Base-by-base conservation (phyloP, 306 rosid genomes). In the Abrus pulchellus region DNA sequence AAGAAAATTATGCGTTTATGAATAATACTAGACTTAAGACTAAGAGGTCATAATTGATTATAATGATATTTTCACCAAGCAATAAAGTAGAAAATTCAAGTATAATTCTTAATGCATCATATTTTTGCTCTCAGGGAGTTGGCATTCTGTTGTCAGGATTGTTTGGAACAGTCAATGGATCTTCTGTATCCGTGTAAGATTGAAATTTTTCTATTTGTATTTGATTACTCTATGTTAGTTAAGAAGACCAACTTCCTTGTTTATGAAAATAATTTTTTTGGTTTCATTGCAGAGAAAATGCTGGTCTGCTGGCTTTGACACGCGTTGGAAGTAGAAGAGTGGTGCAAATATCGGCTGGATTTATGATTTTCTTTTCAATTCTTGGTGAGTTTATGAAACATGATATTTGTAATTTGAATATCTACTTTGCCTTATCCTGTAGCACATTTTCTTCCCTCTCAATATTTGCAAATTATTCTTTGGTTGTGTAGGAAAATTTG, bases 321-420 rank as follows among this genome's bases (percentile, higher is more conserved):
- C 96, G 94, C 13, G 97, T 95, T 74, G 99, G 98, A 44, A 95
- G 99, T 86, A 85, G 98, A 82, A 89, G 99, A 89, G 99, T 95
- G 43, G 99, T 95, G 68, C 99, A 95, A 75, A 95, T 95, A 83
- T 88, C 99, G 8, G 99, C 99, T 27, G 99, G 97, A 34, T 95
- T 95, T 83, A 95, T 95, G 99, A 93, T 95, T 83, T 95, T 95
- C 90, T 95, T 95, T 92, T 93, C 99, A 54, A 90, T 95, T 83
- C 97, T 95, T 6, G 99, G 99, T 93, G 79, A 87, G 90, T 80
- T 45, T 67, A 75, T 59, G 78, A 77, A 63, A 12, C 7, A 2
- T 30, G 49, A 56, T 38, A 48, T 68, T 1, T 45, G 40, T 36
- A 12, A 27, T 65, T 47, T 2, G 14, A 57, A 3, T 7, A 57